Conservation (phyloP, 257 asterid genomes). For the Pogostemon cablin region DNA sequence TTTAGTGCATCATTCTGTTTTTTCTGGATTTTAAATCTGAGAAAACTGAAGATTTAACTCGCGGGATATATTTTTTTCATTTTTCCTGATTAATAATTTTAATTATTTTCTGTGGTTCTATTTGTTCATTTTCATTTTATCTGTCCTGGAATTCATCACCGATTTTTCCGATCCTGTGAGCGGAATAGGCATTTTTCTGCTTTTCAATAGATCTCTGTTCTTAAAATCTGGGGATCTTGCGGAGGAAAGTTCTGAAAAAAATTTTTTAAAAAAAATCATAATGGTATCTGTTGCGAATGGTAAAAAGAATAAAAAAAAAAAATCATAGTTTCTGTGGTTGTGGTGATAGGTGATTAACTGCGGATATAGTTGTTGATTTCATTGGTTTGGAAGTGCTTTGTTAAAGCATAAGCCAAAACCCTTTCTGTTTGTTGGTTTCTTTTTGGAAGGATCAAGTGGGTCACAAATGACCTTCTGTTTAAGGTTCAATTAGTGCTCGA, state of each 20-base stretch:
- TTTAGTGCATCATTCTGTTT: not conserved
- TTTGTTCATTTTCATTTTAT: not conserved
- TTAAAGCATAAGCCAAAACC: constrained; percentile 22
- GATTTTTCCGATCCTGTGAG: constrained; percentile 25
- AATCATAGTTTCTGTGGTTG: not conserved
- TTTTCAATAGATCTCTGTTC: constrained; percentile 11
- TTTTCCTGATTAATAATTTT: not conserved
- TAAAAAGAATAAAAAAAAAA: not conserved
- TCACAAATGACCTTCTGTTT: not conserved
- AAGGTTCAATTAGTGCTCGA: constrained; percentile 1
- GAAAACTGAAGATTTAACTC: not conserved
- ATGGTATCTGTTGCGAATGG: not conserved
- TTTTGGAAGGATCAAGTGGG: constrained; percentile 13
- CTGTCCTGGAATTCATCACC: not conserved
- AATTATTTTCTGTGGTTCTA: not conserved
- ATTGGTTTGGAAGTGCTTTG: not conserved
- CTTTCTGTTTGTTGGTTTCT: constrained; percentile 30
- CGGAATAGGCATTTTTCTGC: not conserved
- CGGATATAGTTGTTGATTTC: not conserved
- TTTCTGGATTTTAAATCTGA: not conserved
- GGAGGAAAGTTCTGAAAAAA: not conserved
- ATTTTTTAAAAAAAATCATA: not conserved
- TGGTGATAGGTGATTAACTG: constrained; percentile 1
- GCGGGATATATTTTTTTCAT: not conserved
- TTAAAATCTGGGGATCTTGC: constrained; percentile 5